Evolutionary conservation across 495 filamentous ascomycete genomes (phyloP), one percentile per base, ranked within the genome.

Genomic region (Penicillium canariense): DNA sequence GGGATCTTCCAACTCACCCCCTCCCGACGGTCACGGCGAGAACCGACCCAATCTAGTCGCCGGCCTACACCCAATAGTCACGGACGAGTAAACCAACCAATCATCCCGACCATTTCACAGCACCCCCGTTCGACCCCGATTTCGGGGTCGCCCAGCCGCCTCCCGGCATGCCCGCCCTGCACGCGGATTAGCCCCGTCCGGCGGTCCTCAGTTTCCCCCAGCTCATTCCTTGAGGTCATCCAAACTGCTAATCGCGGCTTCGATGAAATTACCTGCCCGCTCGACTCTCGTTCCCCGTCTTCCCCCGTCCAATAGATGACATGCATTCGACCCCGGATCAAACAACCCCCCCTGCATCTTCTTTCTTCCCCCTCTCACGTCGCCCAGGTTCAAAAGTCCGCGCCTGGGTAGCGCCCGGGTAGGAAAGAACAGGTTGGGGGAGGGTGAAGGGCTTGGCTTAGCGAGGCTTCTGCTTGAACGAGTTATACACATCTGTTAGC

Each of bases 201-300:
- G n/a, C n/a, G n/a, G n/a, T n/a, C n/a, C n/a, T n/a, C 25, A 48
- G 36, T 26, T 68, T 68, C 57, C 62, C 51, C 58, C 42, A 58
- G 60, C 62, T 67, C 61, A 67, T 63, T 62, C 40, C 45, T 62
- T 62, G 47, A 56, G 56, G 59, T 68, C 68, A 66, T 63, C 52
- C 22, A 51, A 55, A 56, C 51, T 56, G 17, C 58, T 67, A 59
- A 64, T 67, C 58, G 52, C 54, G 40, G 43, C 50, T 58, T 60
- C 11, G 26, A 32, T 35, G 18, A 35, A 38, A 59, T 55, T 52
- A 45, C 18, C 36, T 42, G 20, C n/a, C n/a, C n/a, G n/a, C n/a
- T n/a, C n/a, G n/a, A n/a, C n/a, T n/a, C n/a, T n/a, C n/a, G n/a
- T n/a, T n/a, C n/a, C n/a, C n/a, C n/a, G 9, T 25, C 28, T 43